Conservation (phyloP, 306 rosid genomes). For the Nissolia schottii region DNA sequence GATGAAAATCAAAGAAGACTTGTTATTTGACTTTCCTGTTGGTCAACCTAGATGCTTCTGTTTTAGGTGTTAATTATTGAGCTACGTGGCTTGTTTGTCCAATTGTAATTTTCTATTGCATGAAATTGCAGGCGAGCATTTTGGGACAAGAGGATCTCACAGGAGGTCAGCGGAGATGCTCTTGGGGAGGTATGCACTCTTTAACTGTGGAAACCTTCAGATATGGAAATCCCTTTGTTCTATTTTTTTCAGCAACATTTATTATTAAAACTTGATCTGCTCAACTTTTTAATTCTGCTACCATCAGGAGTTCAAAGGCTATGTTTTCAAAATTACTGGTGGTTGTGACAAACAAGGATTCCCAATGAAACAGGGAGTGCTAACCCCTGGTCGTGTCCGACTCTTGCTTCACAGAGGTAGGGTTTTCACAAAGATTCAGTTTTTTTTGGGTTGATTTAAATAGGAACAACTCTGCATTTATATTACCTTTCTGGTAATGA, state of each 20-base stretch:
- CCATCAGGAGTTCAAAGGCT: constrained; percentile 31
- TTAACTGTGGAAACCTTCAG: not conserved
- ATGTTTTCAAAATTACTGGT: constrained; percentile 35
- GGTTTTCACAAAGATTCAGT: not conserved
- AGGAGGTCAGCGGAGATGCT: constrained; percentile 33
- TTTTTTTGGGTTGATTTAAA: not conserved
- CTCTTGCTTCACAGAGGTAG: constrained; percentile 37
- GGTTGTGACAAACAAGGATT: constrained; percentile 38
- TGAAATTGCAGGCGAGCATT: constrained; percentile 26
- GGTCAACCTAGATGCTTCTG: not conserved
- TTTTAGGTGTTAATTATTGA: not conserved
- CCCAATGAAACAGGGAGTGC: constrained; percentile 38
- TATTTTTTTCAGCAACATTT: not conserved
- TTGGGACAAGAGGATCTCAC: constrained; percentile 35
- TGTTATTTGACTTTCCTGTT: not conserved
- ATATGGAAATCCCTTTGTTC: not conserved
- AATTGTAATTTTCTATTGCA: not conserved
- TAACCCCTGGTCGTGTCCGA: constrained; percentile 36
- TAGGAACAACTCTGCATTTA: not conserved
- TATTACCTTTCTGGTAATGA: not conserved
- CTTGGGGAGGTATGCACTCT: constrained; percentile 25
- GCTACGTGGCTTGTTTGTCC: not conserved
- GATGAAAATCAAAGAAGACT: not conserved
- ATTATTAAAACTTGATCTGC: not conserved
- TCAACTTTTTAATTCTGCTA: not conserved